phyloP scores from a whole-genome alignment of 176 grass and related monocot genomes.

The Triticum aestivum region DNA sequence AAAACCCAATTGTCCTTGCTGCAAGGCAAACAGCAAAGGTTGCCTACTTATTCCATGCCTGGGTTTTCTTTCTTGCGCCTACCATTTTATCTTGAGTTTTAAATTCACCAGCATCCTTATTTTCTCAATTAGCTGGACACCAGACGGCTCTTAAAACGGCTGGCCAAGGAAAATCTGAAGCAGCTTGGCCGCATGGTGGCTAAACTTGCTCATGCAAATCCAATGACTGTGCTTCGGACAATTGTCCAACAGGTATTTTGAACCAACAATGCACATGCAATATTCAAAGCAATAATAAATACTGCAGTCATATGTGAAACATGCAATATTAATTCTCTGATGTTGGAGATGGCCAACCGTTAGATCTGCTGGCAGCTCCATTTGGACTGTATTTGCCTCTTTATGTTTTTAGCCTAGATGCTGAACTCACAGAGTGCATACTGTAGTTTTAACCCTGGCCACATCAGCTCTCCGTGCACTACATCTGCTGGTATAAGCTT shows the following conservation, averaged over 20 bases:
- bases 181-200: conserved; percentile 95
- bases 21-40: conserved; percentile 98
- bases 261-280: conserved; percentile 8
- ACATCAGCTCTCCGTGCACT: background rate
- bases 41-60: conserved; percentile 9
- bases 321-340: background rate
- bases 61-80: conserved; percentile 19
- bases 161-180: conserved; percentile 99
- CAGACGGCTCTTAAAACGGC: conserved; percentile 91
- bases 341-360: conserved; percentile 11
- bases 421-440: background rate
- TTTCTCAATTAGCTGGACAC: conserved; percentile 82
- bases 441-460: background rate
- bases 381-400: conserved; percentile 1
- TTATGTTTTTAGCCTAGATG: background rate
- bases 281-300: conserved; percentile 15
- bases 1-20: conserved; percentile 82
- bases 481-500: too few relatives aligned
- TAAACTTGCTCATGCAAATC: conserved; percentile 98
- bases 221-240: conserved; percentile 97
- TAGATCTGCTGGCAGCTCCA: conserved; percentile 17
- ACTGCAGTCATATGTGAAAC: conserved; percentile 6
- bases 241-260: conserved; percentile 93
- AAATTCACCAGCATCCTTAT: conserved; percentile 22
- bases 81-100: conserved; percentile 16